Evolutionary conservation across 2,329 filamentous ascomycete species (phyloP), one percentile per base, ranked within the genome.

Genomic region (Alternaria gaisen): DNA sequence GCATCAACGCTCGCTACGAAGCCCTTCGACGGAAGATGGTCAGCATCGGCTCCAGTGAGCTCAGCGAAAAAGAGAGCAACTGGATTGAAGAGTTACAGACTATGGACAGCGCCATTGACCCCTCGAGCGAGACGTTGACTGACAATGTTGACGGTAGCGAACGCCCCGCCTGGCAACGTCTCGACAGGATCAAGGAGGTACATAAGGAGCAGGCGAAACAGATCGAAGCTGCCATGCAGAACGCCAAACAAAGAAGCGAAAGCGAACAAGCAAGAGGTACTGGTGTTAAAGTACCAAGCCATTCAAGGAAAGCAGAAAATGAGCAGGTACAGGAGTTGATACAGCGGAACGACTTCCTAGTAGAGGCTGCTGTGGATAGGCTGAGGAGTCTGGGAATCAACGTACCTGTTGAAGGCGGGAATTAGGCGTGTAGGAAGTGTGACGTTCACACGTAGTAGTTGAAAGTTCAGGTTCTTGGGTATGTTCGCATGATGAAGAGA

Each of bases 1-100:
- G 83, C 58, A 81, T 92, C 36, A 79, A 81, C 7, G 80, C 85
- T 65, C 83, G 90, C 14, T 83, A 91, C 44, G 89, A 92, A 64
- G 81, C 79, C 16, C 77, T 92, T 44, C 80, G 83, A 63, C 81
- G 80, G 57, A 85, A 82, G 67, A 79, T 84, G 72, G 70, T 72
- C 20, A 77, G 71, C 62, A 74, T 87, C 11, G 81, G 82, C 47
- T 83, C 83, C 50, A 81, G 83, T 14, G 84, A 88, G 62, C 79
- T 91, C 40, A 90, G 86, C 70, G 86, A 87, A 57, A 88, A 87
- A 75, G 89, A 91, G 71, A 82, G 80, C 59, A 82, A 81, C 1
- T 90, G 87, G 82, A 78, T 86, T 10, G 80, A 82, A n/a, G 87
- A 90, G 69, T 81, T 89, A 4, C 74, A 79, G 24, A 74, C 68